Evolutionary conservation across 2,329 filamentous ascomycete species (phyloP).

Genomic region (Albophoma yamanashiensis): DNA sequence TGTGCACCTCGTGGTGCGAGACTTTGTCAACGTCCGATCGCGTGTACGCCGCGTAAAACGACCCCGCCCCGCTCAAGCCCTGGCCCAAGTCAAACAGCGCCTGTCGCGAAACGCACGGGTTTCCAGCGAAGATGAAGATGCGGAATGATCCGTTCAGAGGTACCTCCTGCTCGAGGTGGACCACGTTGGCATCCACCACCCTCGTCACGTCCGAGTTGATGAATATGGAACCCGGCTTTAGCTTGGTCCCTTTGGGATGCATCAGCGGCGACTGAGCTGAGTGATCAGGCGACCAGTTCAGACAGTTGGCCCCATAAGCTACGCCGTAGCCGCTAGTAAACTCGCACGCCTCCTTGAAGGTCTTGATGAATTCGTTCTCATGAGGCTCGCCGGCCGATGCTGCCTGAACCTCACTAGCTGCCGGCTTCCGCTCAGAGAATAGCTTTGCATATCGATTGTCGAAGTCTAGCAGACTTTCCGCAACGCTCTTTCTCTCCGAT

Average conservation of each 20-base stretch:
- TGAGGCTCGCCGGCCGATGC: constrained; percentile 35
- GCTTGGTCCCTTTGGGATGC: constrained; percentile 51
- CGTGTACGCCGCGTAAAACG: constrained; percentile 61
- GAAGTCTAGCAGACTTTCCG: constrained; percentile 75
- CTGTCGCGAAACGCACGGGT: constrained; percentile 42
- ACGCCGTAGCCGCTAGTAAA: constrained; percentile 92
- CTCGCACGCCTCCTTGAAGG: constrained; percentile 84
- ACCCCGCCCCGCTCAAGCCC: constrained; percentile 52
- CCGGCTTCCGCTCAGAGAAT: constrained; percentile 70
- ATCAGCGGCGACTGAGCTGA: constrained; percentile 60
- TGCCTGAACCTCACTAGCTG: constrained; percentile 59
- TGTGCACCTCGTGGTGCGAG: constrained; percentile 69
- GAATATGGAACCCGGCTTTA: constrained; percentile 66
- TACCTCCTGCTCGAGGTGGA: constrained; percentile 82
- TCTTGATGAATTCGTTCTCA: constrained; percentile 73
- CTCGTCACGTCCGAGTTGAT: constrained; percentile 74
- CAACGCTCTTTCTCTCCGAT: constrained; percentile 71
- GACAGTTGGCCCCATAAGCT: constrained; percentile 66
- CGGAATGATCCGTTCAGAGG: constrained; percentile 83
- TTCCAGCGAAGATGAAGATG: constrained; percentile 77
- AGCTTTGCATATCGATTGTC: constrained; percentile 84
- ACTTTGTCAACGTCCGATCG: constrained; percentile 51
- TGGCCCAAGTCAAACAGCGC: constrained; percentile 62
- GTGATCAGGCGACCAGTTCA: constrained; percentile 75
- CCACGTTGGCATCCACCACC: constrained; percentile 79